Base-by-base conservation (phyloP, 2,329 filamentous ascomycete genomes). In the Beauveria brongniartii region DNA sequence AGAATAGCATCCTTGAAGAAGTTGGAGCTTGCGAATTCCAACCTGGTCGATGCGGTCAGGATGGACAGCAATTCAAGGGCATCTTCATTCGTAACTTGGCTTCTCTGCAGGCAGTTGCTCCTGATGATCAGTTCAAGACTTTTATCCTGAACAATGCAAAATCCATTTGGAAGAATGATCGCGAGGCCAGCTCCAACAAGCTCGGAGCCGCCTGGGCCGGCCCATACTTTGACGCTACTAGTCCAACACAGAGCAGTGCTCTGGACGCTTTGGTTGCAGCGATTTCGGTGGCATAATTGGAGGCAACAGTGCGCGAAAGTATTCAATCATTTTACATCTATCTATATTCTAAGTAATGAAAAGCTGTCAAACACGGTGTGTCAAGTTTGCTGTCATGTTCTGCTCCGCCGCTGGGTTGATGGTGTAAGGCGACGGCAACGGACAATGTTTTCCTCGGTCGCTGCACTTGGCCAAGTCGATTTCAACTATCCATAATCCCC, bases 21-120 rank as follows among this genome's bases (percentile, higher is more conserved):
- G 66, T 68, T 9, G 72, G 71, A 63, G 65, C 69, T 41, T 76
- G 74, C 61, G 73, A 75, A 63, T 67, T 69, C 20, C 61, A 65
- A 16, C 55, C 64, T 9, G 70, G 70, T 46, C 65, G 74, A 64
- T 82, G 78, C 59, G 76, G 74, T 12, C 70, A 67, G 20, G 81
- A 86, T 62, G 80, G 77, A 1, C 78, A 82, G 40, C 84, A 89
- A 67, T 91, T 91, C 79, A 91, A 91, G 72, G 88, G 88, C 3
- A 77, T 90, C 41, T 89, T 90, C 64, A 78, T 83, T 18, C 80
- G 86, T 22, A 89, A 89, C 67, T 73, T 91, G 22, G 77, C 79
- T 40, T 80, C 82, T 59, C 71, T 91, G 40, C 76, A 87, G 24
- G 67, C 73, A 1, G 80, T 72, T 3, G 78, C 78, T 1, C 81